A percentile compares a stretch with the other conserved stretches of the same genome.
Evolutionary conservation across 2,329 filamentous ascomycete genomes (phyloP).

Genomic region (Chrysoporthe cubensis): DNA sequence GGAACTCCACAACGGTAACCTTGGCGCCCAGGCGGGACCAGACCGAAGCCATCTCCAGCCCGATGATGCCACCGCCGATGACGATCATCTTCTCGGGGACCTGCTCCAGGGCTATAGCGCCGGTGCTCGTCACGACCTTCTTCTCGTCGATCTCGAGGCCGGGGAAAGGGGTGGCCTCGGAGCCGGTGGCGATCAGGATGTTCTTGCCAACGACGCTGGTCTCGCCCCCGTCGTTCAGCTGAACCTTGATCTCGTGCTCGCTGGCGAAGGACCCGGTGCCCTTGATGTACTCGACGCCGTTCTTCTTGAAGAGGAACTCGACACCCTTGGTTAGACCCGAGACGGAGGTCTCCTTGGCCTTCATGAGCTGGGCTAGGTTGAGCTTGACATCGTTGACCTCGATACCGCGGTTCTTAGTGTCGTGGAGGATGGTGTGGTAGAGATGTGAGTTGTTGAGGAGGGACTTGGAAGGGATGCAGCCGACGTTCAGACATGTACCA

Average conservation of each 20-base stretch:
- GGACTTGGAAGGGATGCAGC: conserved; percentile 98
- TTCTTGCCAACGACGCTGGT: conserved; percentile 89
- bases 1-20: conserved; percentile 96
- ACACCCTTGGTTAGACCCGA: conserved; percentile 91
- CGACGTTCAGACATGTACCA: conserved; percentile 97
- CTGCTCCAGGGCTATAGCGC: conserved; percentile 84
- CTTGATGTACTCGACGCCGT: conserved; percentile 97
- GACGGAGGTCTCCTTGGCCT: conserved; percentile 95
- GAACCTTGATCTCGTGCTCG: conserved; percentile 90
- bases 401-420: conserved; percentile 96
- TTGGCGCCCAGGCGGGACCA: conserved; percentile 94
- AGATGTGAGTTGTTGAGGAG: conserved; percentile 99
- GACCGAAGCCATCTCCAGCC: conserved; percentile 96
- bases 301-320: conserved; percentile 99
- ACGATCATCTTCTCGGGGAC: conserved; percentile 97
- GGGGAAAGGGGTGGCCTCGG: conserved; percentile 94
- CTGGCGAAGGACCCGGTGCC: conserved; percentile 85
- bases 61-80: conserved; percentile 98
- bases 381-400: conserved; percentile 97
- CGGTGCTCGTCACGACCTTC: conserved; percentile 95
- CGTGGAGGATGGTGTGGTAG: conserved; percentile 95
- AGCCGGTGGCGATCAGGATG: conserved; percentile 96
- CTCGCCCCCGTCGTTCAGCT: conserved; percentile 89
- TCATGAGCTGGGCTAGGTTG: conserved; percentile 95
- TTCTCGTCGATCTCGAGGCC: conserved; percentile 96